Conservation (phyloP, 1,284 basidiomycete genomes). For the Mycosarcoma mackinlayi region DNA sequence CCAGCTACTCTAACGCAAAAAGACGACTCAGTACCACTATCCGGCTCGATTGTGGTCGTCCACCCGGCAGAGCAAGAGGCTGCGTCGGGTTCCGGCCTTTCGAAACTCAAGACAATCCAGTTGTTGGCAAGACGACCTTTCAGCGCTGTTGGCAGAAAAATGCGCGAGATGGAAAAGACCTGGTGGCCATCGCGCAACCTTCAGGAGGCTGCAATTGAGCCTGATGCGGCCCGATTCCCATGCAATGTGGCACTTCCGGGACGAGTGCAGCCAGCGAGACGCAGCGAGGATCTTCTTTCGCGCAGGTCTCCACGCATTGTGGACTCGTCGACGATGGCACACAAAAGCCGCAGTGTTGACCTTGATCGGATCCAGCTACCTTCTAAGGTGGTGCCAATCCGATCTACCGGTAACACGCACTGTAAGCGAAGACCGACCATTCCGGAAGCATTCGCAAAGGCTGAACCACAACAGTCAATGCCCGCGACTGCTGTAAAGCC, state of each 20-base stretch:
- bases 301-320: conserved; percentile 22
- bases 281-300: conserved; percentile 37
- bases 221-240: neutral
- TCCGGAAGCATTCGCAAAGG: conserved; percentile 22
- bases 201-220: neutral
- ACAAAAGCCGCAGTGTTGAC: conserved; percentile 33
- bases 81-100: neutral
- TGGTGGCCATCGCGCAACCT: conserved; percentile 30
- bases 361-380: conserved; percentile 25
- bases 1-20: neutral
- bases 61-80: neutral
- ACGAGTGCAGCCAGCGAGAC: neutral
- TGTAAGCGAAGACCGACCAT: conserved; percentile 35
- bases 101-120: conserved; percentile 39
- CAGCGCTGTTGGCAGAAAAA: conserved; percentile 32
- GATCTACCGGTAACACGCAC: neutral
- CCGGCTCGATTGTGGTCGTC: neutral
- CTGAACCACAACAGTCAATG: neutral
- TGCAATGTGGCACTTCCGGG: neutral
- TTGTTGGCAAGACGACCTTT: conserved; percentile 31
- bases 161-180: conserved; percentile 28
- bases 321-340: conserved; percentile 5
- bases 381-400: conserved; percentile 32
- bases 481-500: neutral
- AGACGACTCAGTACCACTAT: neutral